Percentiles rank a stretch among this genome's conserved stretches.
Evolutionary conservation across 768 basidiomycete genomes (phyloP).

Genomic region (Kwoniella pini): DNA sequence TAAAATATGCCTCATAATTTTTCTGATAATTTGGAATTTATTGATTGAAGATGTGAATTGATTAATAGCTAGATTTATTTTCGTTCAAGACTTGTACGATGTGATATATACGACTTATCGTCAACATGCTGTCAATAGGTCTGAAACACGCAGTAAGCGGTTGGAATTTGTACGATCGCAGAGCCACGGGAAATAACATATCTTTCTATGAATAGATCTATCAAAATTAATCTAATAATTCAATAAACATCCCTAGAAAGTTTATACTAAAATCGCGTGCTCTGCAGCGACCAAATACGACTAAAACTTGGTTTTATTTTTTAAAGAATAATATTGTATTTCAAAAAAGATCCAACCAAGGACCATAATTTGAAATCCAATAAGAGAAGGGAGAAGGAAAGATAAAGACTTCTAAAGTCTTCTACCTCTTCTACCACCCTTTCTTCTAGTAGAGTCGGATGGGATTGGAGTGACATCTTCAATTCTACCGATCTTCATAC

Average conservation of each 20-base stretch:
- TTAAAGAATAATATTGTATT: background rate
- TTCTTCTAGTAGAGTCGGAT: slow-evolving; percentile 94
- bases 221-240: background rate
- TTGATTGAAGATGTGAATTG: too few relatives aligned
- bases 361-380: too few relatives aligned
- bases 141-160: too few relatives aligned
- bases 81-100: too few relatives aligned
- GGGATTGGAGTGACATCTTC: slow-evolving; percentile 98
- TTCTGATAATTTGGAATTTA: too few relatives aligned
- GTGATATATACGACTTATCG: too few relatives aligned
- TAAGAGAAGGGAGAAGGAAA: too few relatives aligned
- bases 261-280: slow-evolving; percentile 20
- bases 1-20: too few relatives aligned
- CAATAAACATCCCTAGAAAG: background rate
- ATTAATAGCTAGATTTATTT: too few relatives aligned
- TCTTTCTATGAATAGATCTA: background rate
- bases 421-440: slow-evolving; percentile 99
- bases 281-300: slow-evolving; percentile 20
- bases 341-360: background rate
- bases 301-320: slow-evolving; percentile 1
- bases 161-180: background rate
- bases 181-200: slow-evolving; percentile 25
- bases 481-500: slow-evolving; percentile 96
- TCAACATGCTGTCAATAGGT: too few relatives aligned
- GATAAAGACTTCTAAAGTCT: slow-evolving; percentile 62